These are phyloP conservation scores for Raffaelea ambrosiae DNA, from an alignment of 2,329 filamentous ascomycete species.

Conservation along the genomic window DNA sequence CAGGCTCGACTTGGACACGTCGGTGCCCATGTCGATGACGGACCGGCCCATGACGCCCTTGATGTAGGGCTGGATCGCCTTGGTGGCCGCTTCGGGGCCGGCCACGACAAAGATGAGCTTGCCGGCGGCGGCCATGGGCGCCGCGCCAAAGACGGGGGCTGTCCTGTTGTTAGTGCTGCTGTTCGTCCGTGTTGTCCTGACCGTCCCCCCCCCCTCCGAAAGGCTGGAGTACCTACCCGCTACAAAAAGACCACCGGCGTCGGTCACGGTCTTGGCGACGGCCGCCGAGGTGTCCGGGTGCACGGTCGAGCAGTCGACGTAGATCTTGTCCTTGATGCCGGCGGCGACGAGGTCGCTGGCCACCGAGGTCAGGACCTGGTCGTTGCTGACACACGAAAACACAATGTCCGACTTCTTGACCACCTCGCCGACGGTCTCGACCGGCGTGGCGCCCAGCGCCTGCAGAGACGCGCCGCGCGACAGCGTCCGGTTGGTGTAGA, in stretches of 20 bases:
- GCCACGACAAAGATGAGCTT: slow-evolving; percentile 5
- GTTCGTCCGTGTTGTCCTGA: slow-evolving; percentile 50
- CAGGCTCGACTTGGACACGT: slow-evolving; percentile 2
- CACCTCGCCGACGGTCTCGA: neutral
- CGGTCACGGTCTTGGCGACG: neutral
- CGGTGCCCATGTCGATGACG: slow-evolving; percentile 2
- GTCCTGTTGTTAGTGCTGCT: slow-evolving; percentile 16
- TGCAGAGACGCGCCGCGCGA: neutral
- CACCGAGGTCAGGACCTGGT: slow-evolving; percentile 14
- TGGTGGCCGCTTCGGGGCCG: neutral
- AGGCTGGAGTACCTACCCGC: neutral
- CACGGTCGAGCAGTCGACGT: slow-evolving; percentile 5
- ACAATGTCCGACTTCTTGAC: neutral
- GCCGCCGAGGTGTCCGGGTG: slow-evolving; percentile 1
- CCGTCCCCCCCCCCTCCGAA: no score
- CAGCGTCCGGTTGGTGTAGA: slow-evolving; percentile 3
- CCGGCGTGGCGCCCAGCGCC: neutral
- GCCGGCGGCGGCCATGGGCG: slow-evolving; percentile 4
- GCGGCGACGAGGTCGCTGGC: slow-evolving; percentile 11
- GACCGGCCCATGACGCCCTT: slow-evolving; percentile 4
- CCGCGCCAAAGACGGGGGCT: slow-evolving; percentile 4
- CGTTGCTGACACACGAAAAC: slow-evolving; percentile 8
- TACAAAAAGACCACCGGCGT: slow-evolving; percentile 1
- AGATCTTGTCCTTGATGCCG: slow-evolving; percentile 1
- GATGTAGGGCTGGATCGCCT: neutral